Base-by-base conservation (phyloP, 2,329 filamentous ascomycete genomes). In the Trichothecium sympodiale region DNA sequence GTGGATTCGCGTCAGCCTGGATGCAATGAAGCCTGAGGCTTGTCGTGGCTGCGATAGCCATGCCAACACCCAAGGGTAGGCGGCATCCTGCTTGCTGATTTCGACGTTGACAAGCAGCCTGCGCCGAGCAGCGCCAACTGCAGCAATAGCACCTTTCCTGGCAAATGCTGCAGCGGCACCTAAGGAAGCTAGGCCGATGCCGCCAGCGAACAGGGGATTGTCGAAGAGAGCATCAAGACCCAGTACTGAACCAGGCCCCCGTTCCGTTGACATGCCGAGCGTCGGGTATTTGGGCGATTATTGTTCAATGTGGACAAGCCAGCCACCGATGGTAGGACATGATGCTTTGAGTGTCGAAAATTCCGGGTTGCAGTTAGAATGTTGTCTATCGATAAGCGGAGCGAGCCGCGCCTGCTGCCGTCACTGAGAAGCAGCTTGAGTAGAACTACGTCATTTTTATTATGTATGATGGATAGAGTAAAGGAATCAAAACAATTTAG, bases 91-190 rank as follows among this genome's bases (percentile, higher is more conserved):
- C 53, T 86, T 83, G 57, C 84, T 89, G 58, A 98, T 94, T 60
- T 98, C 91, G 50, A 98, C 78, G 50, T 95, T 87, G 49, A 96
- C 85, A 20, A 98, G 77, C 62, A 98, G 77, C 33, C 89, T 84
- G 36, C 82, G 79, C 34, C 85, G 83, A 39, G 94, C 62, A 38
- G 93, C 69, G 30, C 74, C 72, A n/a, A 80, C 78, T 37, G 77
- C 77, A 48, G 77, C 68, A 41, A 88, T 74, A 40, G 83, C 57
- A 25, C 83, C 84, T 52, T 81, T 81, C 43, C 91, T 86, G 20
- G 80, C 84, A 47, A 94, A 75, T 10, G 86, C 81, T 23, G 87
- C 73, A 29, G 74, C 81, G 25, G 87, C 85, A 43, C 87, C 91
- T 35, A 98, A 70, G 20, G 83, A 84, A 41, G 88, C 91, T 36